Conservation (phyloP, 805 yeast species). For the Wickerhamiella spandovensis region DNA sequence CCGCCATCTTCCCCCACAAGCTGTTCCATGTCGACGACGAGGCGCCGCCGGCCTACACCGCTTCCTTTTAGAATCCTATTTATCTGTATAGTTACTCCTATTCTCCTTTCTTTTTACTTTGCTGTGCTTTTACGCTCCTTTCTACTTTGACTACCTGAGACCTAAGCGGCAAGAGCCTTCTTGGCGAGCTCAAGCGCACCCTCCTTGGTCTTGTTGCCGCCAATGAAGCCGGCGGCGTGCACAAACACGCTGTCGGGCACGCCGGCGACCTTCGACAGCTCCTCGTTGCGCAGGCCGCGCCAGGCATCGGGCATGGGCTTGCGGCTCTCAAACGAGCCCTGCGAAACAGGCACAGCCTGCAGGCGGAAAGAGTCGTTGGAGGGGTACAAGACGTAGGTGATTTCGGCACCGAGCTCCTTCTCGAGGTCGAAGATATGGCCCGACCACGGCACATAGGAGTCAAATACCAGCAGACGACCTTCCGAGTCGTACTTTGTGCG, state of each 20-base stretch:
- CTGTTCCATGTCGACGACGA: constrained; percentile 5
- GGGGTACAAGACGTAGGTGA: constrained; percentile 65
- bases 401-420: constrained; percentile 28
- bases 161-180: constrained; percentile 21
- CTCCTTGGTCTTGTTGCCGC: constrained; percentile 75
- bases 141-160: not conserved
- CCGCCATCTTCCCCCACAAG: not conserved
- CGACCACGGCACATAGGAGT: constrained; percentile 87
- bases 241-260: constrained; percentile 78
- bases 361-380: constrained; percentile 74
- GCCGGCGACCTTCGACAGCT: constrained; percentile 58
- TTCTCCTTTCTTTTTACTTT: no score
- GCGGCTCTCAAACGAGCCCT: constrained; percentile 72
- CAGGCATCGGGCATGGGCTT: constrained; percentile 78
- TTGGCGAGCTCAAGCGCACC: constrained; percentile 66
- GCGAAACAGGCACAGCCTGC: constrained; percentile 76
- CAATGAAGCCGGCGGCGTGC: constrained; percentile 93
- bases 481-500: constrained; percentile 49
- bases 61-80: not conserved
- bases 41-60: constrained; percentile 15
- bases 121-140: no score
- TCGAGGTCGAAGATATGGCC: constrained; percentile 66
- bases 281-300: constrained; percentile 93
- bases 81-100: not conserved
- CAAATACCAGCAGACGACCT: constrained; percentile 63